Conservation (phyloP, 1,139 yeast genomes). For the Pichia sp. region DNA sequence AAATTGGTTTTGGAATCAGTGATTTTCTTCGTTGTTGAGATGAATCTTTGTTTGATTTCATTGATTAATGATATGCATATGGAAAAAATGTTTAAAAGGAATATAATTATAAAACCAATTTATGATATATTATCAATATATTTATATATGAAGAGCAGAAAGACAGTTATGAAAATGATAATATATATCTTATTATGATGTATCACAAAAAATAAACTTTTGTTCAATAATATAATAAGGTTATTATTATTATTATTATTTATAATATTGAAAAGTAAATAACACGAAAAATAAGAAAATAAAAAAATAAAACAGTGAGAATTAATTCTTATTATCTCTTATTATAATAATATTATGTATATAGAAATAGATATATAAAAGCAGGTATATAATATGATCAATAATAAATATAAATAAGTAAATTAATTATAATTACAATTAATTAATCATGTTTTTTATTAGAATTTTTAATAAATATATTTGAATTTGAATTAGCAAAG, state of each 20-base stretch:
- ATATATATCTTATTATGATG: neutral
- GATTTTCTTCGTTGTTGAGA: constrained; percentile 5
- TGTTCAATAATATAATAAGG: neutral
- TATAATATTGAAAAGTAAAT: neutral
- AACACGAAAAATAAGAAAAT: neutral
- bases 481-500: neutral
- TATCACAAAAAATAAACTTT: neutral
- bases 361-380: too few relatives aligned
- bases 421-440: neutral
- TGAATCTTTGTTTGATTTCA: neutral
- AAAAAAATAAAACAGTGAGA: too few relatives aligned
- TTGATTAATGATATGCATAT: neutral
- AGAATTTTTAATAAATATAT: neutral
- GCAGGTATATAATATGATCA: too few relatives aligned
- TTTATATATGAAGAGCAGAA: too few relatives aligned
- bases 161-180: too few relatives aligned
- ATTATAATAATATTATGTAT: too few relatives aligned
- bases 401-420: too few relatives aligned
- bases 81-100: neutral
- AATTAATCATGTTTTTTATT: neutral
- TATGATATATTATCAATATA: too few relatives aligned
- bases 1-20: constrained; percentile 10
- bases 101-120: neutral
- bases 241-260: too few relatives aligned
- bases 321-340: too few relatives aligned